These are phyloP conservation scores for Asclepias syriaca DNA, from an alignment of 257 asterid genomes.

Conservation along the genomic window DNA sequence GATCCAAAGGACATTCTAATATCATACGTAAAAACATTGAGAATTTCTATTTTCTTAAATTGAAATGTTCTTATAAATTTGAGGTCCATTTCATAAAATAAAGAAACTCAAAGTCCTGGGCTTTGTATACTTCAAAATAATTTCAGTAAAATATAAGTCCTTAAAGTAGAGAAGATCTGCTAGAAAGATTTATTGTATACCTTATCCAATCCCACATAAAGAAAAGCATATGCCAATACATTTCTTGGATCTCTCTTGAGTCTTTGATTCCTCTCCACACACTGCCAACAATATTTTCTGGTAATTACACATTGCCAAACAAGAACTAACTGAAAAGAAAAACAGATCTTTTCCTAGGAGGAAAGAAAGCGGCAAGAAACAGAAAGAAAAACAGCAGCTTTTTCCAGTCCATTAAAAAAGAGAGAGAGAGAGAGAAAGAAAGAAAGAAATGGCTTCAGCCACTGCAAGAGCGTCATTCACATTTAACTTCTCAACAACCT, in stretches of 20 bases:
- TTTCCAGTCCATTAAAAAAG: neutral
- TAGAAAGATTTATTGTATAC: neutral
- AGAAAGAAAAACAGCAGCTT: neutral
- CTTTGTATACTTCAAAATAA: neutral
- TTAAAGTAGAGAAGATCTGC: neutral
- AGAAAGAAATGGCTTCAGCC: conserved; percentile 53
- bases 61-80: neutral
- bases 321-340: neutral
- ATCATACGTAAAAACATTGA: no score
- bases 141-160: neutral
- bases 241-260: conserved; percentile 6
- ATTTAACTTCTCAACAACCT: conserved; percentile 41
- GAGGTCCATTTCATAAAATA: neutral
- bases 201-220: conserved; percentile 10
- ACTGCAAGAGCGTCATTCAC: conserved; percentile 48
- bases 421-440: no score
- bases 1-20: no score
- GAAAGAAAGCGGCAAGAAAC: neutral
- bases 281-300: conserved; percentile 4
- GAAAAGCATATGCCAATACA: conserved; percentile 7
- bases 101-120: neutral
- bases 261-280: conserved; percentile 17
- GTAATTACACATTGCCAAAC: neutral
- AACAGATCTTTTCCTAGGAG: neutral
- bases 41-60: no score